Percentiles rank a stretch among this genome's conserved stretches.
phyloP scores from a whole-genome alignment of 495 filamentous ascomycete genomes.

The Neurospora sp. region DNA sequence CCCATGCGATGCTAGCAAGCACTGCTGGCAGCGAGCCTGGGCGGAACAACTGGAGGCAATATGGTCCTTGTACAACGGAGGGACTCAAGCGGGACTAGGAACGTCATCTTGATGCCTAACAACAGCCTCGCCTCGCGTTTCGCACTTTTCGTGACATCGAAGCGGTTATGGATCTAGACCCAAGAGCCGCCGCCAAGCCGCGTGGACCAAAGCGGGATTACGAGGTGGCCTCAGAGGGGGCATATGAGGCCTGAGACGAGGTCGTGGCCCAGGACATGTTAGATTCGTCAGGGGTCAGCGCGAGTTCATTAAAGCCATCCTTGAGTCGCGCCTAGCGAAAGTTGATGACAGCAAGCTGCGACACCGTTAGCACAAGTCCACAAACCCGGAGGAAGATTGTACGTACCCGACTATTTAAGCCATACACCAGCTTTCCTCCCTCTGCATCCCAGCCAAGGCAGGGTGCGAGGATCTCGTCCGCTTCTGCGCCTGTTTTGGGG shows the following conservation, averaged over 20 bases:
- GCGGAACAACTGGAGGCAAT: background rate
- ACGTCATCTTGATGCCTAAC: background rate
- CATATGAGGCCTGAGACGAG: background rate
- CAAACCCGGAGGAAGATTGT: background rate
- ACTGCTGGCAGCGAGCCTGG: background rate
- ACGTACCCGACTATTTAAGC: conserved; percentile 58
- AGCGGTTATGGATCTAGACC: background rate
- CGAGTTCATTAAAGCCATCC: background rate
- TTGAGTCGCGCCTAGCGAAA: conserved; percentile 22
- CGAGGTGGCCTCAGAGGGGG: background rate
- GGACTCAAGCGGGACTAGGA: background rate
- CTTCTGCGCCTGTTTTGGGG: conserved; percentile 34
- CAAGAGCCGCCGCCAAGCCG: background rate
- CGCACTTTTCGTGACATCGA: background rate
- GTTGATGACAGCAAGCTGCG: conserved; percentile 37
- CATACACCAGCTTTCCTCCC: conserved; percentile 65
- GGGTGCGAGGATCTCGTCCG: conserved; percentile 38
- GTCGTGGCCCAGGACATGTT: background rate
- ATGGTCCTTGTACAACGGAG: background rate
- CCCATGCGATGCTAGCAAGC: background rate
- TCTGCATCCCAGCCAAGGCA: conserved; percentile 68
- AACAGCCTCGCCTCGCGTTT: background rate
- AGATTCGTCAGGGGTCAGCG: background rate
- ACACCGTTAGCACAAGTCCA: conserved; percentile 8
- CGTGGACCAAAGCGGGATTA: background rate